Evolutionary conservation across 805 yeast genomes (phyloP).

Genomic region (Candida succiphila): DNA sequence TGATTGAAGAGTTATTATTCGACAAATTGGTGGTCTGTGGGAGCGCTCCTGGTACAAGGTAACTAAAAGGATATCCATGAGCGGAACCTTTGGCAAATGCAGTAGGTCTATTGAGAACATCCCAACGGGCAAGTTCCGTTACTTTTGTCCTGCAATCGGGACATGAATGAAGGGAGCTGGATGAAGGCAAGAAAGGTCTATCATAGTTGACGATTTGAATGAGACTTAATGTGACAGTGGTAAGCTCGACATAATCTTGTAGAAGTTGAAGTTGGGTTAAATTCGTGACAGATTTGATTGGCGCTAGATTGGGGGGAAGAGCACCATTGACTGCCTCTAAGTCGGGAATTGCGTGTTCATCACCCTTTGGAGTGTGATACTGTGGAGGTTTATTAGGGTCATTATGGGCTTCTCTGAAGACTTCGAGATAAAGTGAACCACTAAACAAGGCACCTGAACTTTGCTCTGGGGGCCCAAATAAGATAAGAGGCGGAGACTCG

Average conservation of each 20-base stretch:
- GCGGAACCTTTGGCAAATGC: conserved; percentile 49
- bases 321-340: background rate
- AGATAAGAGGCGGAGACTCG: conserved; percentile 85
- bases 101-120: conserved; percentile 52
- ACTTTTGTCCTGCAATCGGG: conserved; percentile 42
- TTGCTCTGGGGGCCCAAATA: conserved; percentile 72
- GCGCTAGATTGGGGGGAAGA: background rate
- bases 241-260: conserved; percentile 37
- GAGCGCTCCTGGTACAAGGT: conserved; percentile 75
- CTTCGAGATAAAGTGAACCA: conserved; percentile 61
- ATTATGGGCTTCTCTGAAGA: conserved; percentile 20
- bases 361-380: no score
- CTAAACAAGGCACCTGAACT: conserved; percentile 80
- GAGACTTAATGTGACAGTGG: conserved; percentile 51
- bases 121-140: conserved; percentile 79
- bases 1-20: conserved; percentile 38
- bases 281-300: conserved; percentile 11
- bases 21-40: conserved; percentile 76
- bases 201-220: conserved; percentile 63
- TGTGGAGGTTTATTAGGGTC: conserved; percentile 5
- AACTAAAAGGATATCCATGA: conserved; percentile 89
- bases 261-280: conserved; percentile 9
- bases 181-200: conserved; percentile 55
- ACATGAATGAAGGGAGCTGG: conserved; percentile 41
- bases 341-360: background rate